Percentiles rank a stretch among this genome's conserved stretches.
Conservation (phyloP, 805 yeast species). For the Cyberlindnera euphorbiae region DNA sequence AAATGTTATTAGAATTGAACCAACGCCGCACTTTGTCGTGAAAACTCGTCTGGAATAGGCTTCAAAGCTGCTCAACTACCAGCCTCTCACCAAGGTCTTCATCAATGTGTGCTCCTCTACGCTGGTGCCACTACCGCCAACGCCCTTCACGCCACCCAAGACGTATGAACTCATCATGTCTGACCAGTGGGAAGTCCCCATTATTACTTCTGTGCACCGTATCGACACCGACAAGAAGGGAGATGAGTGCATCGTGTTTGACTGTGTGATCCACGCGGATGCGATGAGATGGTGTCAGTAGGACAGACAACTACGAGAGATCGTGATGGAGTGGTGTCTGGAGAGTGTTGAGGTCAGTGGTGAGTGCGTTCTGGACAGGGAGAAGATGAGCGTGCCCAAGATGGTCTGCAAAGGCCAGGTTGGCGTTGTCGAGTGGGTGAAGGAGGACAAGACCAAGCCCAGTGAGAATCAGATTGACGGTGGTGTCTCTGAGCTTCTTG, state of each 20-base stretch:
- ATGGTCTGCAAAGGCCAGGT: slow-evolving; percentile 65
- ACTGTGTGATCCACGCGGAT: slow-evolving; percentile 68
- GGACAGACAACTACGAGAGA: slow-evolving; percentile 55
- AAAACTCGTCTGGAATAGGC: slow-evolving; percentile 45
- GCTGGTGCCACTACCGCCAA: slow-evolving; percentile 60
- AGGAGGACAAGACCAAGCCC: slow-evolving; percentile 36
- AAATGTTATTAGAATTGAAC: slow-evolving; percentile 33
- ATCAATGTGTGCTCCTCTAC: slow-evolving; percentile 69
- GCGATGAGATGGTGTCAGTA: slow-evolving; percentile 59
- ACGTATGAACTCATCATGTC: slow-evolving; percentile 62
- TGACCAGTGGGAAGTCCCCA: slow-evolving; percentile 83
- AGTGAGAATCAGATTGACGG: not conserved
- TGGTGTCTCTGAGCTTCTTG: slow-evolving; percentile 30
- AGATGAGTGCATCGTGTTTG: slow-evolving; percentile 56
- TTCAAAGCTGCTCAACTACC: slow-evolving; percentile 24
- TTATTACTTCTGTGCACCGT: slow-evolving; percentile 57
- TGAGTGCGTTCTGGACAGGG: slow-evolving; percentile 53
- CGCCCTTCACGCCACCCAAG: slow-evolving; percentile 46
- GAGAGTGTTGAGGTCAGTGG: slow-evolving; percentile 66
- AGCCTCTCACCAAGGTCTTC: slow-evolving; percentile 58
- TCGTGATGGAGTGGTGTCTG: slow-evolving; percentile 77
- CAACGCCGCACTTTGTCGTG: slow-evolving; percentile 69
- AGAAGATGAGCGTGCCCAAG: slow-evolving; percentile 58
- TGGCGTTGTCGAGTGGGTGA: slow-evolving; percentile 39
- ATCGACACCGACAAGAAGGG: slow-evolving; percentile 68